phyloP scores from a whole-genome alignment of 768 basidiomycete genomes.

The Kwoniella dendrophila region DNA sequence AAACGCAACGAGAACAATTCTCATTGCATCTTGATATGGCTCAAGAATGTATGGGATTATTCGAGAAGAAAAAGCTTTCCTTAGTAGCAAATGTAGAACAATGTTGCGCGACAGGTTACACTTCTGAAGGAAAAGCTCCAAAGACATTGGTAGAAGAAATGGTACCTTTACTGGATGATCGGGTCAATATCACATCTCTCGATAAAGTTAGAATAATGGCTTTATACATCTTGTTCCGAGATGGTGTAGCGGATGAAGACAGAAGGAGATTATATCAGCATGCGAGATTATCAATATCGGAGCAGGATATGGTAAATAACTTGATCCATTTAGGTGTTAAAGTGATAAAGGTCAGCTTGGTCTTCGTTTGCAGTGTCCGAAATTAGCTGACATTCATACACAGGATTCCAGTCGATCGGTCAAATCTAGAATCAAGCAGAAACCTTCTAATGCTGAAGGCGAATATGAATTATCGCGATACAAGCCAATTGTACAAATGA shows the following conservation, averaged over 20 bases:
- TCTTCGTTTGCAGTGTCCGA: conserved; percentile 56
- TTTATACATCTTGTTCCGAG: conserved; percentile 88
- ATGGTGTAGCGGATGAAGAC: conserved; percentile 98
- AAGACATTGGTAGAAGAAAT: conserved; percentile 96
- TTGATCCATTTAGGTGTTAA: conserved; percentile 78
- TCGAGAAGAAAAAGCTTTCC: conserved; percentile 82
- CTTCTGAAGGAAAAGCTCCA: conserved; percentile 88
- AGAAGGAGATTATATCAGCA: conserved; percentile 92
- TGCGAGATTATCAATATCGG: conserved; percentile 78
- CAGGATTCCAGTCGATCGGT: conserved; percentile 59
- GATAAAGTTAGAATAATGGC: conserved; percentile 97
- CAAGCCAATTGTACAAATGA: conserved; percentile 75
- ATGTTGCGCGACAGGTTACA: conserved; percentile 92
- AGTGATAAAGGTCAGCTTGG: conserved; percentile 69
- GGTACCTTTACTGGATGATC: conserved; percentile 90
- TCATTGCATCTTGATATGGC: conserved; percentile 97
- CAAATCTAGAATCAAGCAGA: conserved; percentile 80
- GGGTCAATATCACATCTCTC: conserved; percentile 69
- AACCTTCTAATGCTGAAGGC: conserved; percentile 67
- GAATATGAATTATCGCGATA: conserved; percentile 96
- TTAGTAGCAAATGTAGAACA: conserved; percentile 87
- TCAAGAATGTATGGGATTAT: conserved; percentile 92
- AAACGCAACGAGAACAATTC: conserved; percentile 94
- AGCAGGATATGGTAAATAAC: conserved; percentile 92
- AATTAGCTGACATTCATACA: neutral